phyloP scores from a whole-genome alignment of 768 basidiomycete genomes.

The Cubamyces lactineus region DNA sequence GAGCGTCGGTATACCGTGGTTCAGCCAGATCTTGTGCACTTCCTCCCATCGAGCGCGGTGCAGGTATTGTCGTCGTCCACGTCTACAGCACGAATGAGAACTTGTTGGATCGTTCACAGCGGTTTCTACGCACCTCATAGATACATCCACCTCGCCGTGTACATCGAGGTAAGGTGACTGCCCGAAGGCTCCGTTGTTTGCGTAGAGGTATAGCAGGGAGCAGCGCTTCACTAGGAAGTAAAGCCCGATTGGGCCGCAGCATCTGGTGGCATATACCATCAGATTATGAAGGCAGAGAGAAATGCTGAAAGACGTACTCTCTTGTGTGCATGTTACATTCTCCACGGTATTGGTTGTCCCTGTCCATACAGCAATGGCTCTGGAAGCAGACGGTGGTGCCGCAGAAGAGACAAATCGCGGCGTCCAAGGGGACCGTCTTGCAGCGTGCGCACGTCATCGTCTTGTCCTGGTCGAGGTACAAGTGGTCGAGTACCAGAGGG shows the following conservation, averaged over 20 bases:
- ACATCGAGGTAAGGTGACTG: constrained; percentile 91
- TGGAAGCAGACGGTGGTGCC: constrained; percentile 88
- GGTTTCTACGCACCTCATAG: constrained; percentile 69
- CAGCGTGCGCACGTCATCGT: constrained; percentile 77
- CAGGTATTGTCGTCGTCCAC: constrained; percentile 86
- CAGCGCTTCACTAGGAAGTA: constrained; percentile 94
- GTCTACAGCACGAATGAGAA: constrained; percentile 46
- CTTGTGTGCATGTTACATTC: constrained; percentile 96
- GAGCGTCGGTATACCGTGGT: constrained; percentile 85
- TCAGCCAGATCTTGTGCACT: constrained; percentile 87
- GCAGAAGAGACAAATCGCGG: constrained; percentile 91
- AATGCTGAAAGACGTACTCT: constrained; percentile 63
- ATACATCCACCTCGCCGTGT: constrained; percentile 92
- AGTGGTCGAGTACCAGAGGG: constrained; percentile 78
- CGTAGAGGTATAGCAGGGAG: constrained; percentile 86
- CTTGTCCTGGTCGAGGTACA: constrained; percentile 78
- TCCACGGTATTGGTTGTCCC: constrained; percentile 65
- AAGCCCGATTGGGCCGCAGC: constrained; percentile 85
- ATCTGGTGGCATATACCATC: constrained; percentile 50
- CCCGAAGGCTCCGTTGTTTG: constrained; percentile 85
- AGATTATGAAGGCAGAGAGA: not conserved
- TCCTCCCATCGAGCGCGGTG: constrained; percentile 90
- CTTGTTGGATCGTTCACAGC: too few relatives aligned
- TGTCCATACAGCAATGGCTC: constrained; percentile 88
- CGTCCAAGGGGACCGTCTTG: constrained; percentile 76